Evolutionary conservation across 2,329 filamentous ascomycete species (phyloP).

Genomic region (Penicillium sp.): DNA sequence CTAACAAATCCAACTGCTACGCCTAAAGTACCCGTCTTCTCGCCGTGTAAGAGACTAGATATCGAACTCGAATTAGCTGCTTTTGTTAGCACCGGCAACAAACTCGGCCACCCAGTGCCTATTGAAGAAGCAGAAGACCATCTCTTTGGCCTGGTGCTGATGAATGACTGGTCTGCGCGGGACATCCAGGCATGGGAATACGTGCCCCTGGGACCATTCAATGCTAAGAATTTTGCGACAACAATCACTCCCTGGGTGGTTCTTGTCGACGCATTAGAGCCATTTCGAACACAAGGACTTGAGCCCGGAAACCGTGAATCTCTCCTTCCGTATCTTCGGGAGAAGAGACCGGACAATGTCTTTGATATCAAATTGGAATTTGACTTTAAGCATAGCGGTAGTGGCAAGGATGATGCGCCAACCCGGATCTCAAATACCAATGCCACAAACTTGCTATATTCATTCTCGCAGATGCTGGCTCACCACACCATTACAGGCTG

Average conservation of each 20-base stretch:
- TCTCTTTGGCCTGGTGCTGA: conserved; percentile 74
- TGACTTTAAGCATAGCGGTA: conserved; percentile 47
- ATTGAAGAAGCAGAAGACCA: conserved; percentile 64
- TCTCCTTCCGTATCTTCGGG: conserved; percentile 61
- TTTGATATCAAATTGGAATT: conserved; percentile 69
- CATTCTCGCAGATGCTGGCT: conserved; percentile 77
- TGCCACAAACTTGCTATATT: conserved; percentile 69
- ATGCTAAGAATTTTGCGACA: conserved; percentile 77
- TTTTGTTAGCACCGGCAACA: conserved; percentile 64
- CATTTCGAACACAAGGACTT: conserved; percentile 56
- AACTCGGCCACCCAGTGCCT: conserved; percentile 60
- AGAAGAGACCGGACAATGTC: conserved; percentile 53
- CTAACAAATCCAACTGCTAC: conserved; percentile 59
- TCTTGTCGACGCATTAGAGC: conserved; percentile 69
- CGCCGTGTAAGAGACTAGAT: conserved; percentile 64
- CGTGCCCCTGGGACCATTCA: conserved; percentile 76
- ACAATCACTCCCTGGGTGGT: conserved; percentile 78
- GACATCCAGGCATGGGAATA: conserved; percentile 86
- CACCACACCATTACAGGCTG: conserved; percentile 76
- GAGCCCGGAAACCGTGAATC: conserved; percentile 49
- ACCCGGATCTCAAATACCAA: conserved; percentile 60
- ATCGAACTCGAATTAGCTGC: conserved; percentile 78
- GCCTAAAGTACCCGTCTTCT: conserved; percentile 60
- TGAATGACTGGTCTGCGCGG: conserved; percentile 85
- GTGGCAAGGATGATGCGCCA: conserved; percentile 31